These are phyloP conservation scores for Colletotrichum navitas DNA, from an alignment of 2,329 filamentous ascomycete species.

Conservation along the genomic window DNA sequence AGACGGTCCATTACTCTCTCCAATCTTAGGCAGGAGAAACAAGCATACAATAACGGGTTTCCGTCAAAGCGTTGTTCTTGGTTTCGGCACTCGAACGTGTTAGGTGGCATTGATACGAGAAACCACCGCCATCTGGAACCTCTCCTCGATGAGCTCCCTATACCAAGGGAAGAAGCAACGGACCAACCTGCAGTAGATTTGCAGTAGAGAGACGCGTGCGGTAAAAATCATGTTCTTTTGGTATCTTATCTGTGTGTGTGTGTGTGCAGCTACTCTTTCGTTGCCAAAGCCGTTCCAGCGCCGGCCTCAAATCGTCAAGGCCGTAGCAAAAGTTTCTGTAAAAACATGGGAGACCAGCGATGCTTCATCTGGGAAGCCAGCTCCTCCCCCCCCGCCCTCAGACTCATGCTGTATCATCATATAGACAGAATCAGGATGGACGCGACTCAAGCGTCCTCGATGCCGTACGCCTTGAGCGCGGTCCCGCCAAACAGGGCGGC, in stretches of 20 bases:
- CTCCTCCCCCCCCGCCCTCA: background rate
- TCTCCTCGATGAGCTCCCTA: background rate
- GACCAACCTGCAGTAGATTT: background rate
- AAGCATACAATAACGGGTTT: background rate
- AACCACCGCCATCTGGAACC: background rate
- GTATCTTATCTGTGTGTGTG: constrained; percentile 22
- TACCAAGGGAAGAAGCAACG: background rate
- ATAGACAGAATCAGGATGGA: background rate
- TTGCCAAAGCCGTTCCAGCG: constrained; percentile 20
- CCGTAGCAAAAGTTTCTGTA: background rate
- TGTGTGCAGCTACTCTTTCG: constrained; percentile 4
- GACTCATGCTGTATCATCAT: background rate
- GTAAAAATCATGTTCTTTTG: constrained; percentile 31
- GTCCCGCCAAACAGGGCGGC: constrained; percentile 79
- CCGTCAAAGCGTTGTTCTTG: background rate
- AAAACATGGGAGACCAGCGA: background rate
- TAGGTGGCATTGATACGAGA: background rate
- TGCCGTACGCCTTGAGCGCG: constrained; percentile 76
- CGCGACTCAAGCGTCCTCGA: constrained; percentile 14
- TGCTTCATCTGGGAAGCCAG: background rate
- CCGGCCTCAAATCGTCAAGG: constrained; percentile 14
- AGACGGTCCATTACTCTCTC: background rate
- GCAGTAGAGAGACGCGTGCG: background rate
- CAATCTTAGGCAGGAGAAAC: too few relatives aligned
- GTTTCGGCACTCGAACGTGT: background rate